Conservation (phyloP, 106 monocot genomes). For the Alisma plantagoaquatica region DNA sequence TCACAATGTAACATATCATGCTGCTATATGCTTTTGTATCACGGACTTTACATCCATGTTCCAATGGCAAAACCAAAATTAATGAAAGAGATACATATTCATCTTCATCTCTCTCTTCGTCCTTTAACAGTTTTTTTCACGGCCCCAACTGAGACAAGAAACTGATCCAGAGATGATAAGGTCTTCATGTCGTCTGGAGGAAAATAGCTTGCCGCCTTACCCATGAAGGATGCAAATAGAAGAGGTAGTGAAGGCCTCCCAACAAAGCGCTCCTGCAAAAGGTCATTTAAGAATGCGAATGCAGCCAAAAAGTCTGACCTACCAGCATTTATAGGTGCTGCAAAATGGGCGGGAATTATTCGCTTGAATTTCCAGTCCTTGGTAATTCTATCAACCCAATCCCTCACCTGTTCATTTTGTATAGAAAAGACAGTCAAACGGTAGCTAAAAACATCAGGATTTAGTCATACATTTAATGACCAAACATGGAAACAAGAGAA, state of each 20-base stretch:
- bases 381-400: slow-evolving; percentile 75
- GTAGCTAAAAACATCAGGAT: no score
- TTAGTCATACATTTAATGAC: no score
- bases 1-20: no score
- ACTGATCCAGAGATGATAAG: slow-evolving; percentile 80
- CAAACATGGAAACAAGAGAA: no score
- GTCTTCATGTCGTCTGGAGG: slow-evolving; percentile 98
- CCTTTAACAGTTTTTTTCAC: slow-evolving; percentile 94
- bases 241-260: slow-evolving; percentile 49
- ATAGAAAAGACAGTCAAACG: no score
- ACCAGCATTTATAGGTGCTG: slow-evolving; percentile 69
- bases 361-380: slow-evolving; percentile 85
- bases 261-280: slow-evolving; percentile 32
- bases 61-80: no score
- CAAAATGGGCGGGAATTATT: slow-evolving; percentile 94
- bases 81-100: no score
- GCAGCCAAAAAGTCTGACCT: slow-evolving; percentile 76
- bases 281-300: slow-evolving; percentile 79
- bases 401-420: slow-evolving; percentile 52
- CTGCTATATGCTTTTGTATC: no score
- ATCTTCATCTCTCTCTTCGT: slow-evolving; percentile 24
- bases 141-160: slow-evolving; percentile 86
- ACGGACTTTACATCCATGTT: no score
- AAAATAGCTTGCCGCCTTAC: slow-evolving; percentile 81
- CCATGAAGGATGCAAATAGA: slow-evolving; percentile 70